A percentile compares a stretch with the other conserved stretches of the same genome.
Evolutionary conservation across 495 filamentous ascomycete genomes (phyloP).

Genomic region (Tuber magnatum): DNA sequence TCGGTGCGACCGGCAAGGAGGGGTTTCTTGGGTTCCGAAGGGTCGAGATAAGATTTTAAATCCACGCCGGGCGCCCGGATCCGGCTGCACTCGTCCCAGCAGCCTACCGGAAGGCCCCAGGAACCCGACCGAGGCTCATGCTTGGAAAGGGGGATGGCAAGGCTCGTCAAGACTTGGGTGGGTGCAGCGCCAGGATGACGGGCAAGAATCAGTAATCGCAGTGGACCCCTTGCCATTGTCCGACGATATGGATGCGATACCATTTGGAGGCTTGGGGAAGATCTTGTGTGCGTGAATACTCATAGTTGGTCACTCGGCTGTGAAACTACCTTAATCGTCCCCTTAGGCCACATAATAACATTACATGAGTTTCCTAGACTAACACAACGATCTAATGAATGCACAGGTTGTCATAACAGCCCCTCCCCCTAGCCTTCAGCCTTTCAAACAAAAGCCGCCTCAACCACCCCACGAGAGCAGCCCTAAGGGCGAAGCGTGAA

Average conservation of each 20-base stretch:
- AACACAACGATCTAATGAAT: not conserved
- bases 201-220: not conserved
- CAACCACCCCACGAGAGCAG: not conserved
- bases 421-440: not conserved
- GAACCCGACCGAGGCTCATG: not conserved
- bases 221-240: not conserved
- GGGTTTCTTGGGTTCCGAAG: not conserved
- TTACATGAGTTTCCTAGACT: not conserved
- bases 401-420: not conserved
- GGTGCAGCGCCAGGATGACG: not conserved
- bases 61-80: not conserved
- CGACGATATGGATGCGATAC: not conserved
- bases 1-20: not conserved
- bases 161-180: not conserved
- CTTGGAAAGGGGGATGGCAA: not conserved
- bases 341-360: not conserved
- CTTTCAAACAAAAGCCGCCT: not conserved
- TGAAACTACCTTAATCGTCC: not conserved
- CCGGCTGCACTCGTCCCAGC: not conserved
- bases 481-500: not conserved
- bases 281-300: not conserved
- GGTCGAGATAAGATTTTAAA: not conserved
- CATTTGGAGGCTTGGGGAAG: not conserved
- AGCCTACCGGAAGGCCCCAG: not conserved
- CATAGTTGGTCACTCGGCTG: not conserved